Evolutionary conservation across 2,329 filamentous ascomycete species (phyloP).

Genomic region (Neocucurbitaria cava): DNA sequence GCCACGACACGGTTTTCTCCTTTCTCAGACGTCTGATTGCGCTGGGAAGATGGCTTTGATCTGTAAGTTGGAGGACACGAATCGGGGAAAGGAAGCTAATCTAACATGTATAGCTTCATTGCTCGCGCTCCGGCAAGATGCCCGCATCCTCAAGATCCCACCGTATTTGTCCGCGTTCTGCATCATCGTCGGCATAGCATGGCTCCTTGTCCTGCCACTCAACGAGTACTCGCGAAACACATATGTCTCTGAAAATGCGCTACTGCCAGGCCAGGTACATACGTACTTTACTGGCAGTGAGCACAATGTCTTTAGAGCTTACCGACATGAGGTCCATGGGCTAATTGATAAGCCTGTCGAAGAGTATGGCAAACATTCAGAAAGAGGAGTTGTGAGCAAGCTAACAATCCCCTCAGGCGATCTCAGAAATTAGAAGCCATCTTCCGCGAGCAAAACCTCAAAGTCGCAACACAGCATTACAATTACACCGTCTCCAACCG

Average conservation of each 20-base stretch:
- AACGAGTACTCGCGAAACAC: slow-evolving; percentile 90
- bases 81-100: slow-evolving; percentile 18
- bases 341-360: slow-evolving; percentile 56
- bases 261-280: slow-evolving; percentile 94
- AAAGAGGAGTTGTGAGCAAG: background rate
- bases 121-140: slow-evolving; percentile 77
- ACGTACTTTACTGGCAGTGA: slow-evolving; percentile 98
- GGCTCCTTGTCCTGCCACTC: slow-evolving; percentile 88
- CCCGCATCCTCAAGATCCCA: slow-evolving; percentile 80
- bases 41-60: slow-evolving; percentile 43
- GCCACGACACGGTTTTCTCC: slow-evolving; percentile 14
- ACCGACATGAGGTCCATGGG: slow-evolving; percentile 79
- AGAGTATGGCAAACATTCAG: slow-evolving; percentile 37
- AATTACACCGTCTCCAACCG: slow-evolving; percentile 80
- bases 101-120: slow-evolving; percentile 60
- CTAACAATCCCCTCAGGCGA: slow-evolving; percentile 51
- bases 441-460: slow-evolving; percentile 79
- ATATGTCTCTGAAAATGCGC: slow-evolving; percentile 97
- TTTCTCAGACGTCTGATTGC: slow-evolving; percentile 13
- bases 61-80: slow-evolving; percentile 28
- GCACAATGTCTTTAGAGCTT: slow-evolving; percentile 91
- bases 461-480: slow-evolving; percentile 87
- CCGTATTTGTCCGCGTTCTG: slow-evolving; percentile 87
- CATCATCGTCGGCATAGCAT: slow-evolving; percentile 83
- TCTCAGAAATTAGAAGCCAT: slow-evolving; percentile 78